Evolutionary conservation across 345 rosid genomes (phyloP).

Genomic region (Populus pruinosa): DNA sequence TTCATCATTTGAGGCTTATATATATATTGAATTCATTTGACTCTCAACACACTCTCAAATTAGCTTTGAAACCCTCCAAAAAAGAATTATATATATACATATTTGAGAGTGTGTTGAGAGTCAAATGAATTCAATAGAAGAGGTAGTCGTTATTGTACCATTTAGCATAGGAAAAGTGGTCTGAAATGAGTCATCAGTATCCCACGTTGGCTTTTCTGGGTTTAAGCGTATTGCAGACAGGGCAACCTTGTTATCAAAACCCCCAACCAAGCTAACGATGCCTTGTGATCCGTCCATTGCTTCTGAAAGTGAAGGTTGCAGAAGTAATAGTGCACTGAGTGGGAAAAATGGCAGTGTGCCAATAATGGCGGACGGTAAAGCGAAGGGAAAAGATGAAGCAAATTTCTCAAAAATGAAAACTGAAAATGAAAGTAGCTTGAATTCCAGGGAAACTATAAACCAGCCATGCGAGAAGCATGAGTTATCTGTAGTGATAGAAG

Average conservation of each 20-base stretch:
- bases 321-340: not conserved
- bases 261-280: conserved; percentile 11
- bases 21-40: too few species aligned
- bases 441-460: too few species aligned
- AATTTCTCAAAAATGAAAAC: too few species aligned
- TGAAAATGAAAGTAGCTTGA: too few species aligned
- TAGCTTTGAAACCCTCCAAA: too few species aligned
- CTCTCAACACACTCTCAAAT: too few species aligned
- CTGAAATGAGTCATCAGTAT: conserved; percentile 20
- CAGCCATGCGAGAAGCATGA: too few species aligned
- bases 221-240: conserved; percentile 20
- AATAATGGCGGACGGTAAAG: not conserved
- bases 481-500: too few species aligned
- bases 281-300: conserved; percentile 10
- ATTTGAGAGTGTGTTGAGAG: not conserved
- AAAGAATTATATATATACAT: too few species aligned
- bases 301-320: conserved; percentile 3
- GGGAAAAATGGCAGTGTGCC: not conserved
- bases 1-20: conserved; percentile 1
- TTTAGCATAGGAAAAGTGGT: too few species aligned
- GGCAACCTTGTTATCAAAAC: conserved; percentile 21
- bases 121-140: conserved; percentile 36
- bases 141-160: too few species aligned
- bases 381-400: too few species aligned
- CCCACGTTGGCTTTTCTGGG: conserved; percentile 39